phyloP scores from a whole-genome alignment of 176 grass and related monocot genomes.

The Musa acuminata region DNA sequence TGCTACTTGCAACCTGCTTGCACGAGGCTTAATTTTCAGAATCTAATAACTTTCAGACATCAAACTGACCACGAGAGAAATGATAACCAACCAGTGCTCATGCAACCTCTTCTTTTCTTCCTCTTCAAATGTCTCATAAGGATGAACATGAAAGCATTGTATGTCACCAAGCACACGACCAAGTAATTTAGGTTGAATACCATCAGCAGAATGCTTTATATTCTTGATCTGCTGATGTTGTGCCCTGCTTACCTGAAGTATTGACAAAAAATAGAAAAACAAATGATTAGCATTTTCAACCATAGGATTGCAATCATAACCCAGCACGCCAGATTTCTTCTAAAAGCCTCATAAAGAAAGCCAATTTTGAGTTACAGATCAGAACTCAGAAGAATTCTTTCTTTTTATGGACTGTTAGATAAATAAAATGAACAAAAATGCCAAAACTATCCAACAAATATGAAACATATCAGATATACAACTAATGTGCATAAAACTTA shows the following conservation, averaged over 20 bases:
- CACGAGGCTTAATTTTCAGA: conserved; percentile 13
- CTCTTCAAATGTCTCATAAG: conserved; percentile 35
- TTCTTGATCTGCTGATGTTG: conserved; percentile 43
- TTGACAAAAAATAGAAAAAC: conserved; percentile 11
- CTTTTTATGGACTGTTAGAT: too few relatives aligned
- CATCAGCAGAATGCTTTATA: conserved; percentile 49
- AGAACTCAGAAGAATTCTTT: too few relatives aligned
- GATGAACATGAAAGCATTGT: conserved; percentile 36
- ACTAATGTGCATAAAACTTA: too few relatives aligned
- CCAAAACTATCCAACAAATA: too few relatives aligned
- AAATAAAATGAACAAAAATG: too few relatives aligned
- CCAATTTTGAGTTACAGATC: too few relatives aligned
- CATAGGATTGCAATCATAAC: neutral
- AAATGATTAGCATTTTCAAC: neutral
- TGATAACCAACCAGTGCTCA: conserved; percentile 36
- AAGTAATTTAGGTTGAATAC: conserved; percentile 43
- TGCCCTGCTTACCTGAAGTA: conserved; percentile 42
- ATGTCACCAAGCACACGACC: conserved; percentile 44
- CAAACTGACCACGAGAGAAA: conserved; percentile 5
- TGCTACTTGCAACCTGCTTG: conserved; percentile 34
- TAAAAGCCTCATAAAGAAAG: too few relatives aligned
- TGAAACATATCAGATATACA: too few relatives aligned
- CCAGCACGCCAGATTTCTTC: too few relatives aligned
- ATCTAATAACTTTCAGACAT: neutral
- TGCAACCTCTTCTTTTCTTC: conserved; percentile 30